Evolutionary conservation across 176 grass and related monocot genomes (phyloP).

Genomic region (Phyllostachys edulis): DNA sequence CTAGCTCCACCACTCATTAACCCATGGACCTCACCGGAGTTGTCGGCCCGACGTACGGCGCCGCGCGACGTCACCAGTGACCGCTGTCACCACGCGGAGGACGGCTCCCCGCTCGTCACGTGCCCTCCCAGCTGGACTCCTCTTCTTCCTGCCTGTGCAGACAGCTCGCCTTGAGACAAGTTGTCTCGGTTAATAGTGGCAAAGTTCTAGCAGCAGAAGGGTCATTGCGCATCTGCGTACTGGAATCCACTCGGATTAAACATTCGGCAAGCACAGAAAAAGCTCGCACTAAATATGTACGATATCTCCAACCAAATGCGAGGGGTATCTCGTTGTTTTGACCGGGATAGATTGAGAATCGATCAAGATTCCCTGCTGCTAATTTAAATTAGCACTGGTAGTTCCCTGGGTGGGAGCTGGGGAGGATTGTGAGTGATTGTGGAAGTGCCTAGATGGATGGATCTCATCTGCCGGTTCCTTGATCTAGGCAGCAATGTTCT

Average conservation of each 20-base stretch:
- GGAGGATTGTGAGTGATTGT: neutral
- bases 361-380: conserved; percentile 4
- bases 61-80: too few species aligned
- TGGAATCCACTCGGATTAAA: conserved; percentile 15
- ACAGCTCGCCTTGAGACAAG: neutral
- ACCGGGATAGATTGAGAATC: neutral
- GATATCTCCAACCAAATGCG: neutral
- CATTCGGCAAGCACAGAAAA: neutral
- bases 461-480: neutral
- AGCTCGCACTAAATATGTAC: neutral
- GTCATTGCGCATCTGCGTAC: neutral
- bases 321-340: conserved; percentile 31
- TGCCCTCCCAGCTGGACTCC: too few species aligned
- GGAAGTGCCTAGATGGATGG: neutral
- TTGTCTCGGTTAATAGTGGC: neutral
- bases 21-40: too few species aligned
- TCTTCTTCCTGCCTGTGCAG: neutral
- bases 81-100: neutral
- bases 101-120: neutral
- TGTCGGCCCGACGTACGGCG: too few species aligned
- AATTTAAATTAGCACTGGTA: neutral
- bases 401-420: neutral
- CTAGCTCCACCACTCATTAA: too few species aligned
- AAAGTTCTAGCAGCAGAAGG: neutral
- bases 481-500: neutral